These are phyloP conservation scores for Eucalyptus albens DNA, from an alignment of 345 rosid species.

Conservation along the genomic window DNA sequence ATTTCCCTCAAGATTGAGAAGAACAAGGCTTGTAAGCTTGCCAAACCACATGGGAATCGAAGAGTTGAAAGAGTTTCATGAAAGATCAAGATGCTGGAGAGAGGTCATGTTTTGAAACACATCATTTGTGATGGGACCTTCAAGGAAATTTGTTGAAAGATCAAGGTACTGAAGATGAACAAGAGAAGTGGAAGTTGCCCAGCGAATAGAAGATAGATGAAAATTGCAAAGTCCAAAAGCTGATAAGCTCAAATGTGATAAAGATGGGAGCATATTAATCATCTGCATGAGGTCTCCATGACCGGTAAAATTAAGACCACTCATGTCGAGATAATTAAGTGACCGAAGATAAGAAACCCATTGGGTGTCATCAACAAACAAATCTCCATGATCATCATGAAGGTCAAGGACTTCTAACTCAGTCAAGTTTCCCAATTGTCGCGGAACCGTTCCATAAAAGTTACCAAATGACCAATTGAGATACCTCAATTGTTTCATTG, in stretches of 20 bases:
- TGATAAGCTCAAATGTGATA: neutral
- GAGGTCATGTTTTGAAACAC: neutral
- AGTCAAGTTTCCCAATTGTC: neutral
- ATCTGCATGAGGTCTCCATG: neutral
- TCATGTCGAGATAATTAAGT: neutral
- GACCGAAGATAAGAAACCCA: conserved; percentile 2
- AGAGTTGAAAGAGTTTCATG: neutral
- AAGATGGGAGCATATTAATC: neutral
- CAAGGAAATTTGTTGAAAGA: neutral
- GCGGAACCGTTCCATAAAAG: neutral
- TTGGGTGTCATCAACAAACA: neutral
- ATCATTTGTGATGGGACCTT: neutral
- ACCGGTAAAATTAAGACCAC: neutral
- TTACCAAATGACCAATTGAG: neutral
- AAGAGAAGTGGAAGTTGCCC: neutral
- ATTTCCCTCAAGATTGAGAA: neutral
- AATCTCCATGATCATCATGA: neutral
- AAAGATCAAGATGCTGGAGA: neutral
- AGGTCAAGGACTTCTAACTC: neutral
- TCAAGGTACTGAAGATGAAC: neutral
- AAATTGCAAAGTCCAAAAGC: neutral
- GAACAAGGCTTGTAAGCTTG: neutral
- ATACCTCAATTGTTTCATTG: neutral
- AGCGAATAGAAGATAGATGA: neutral
- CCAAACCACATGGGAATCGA: neutral